Evolutionary conservation across 139 green algal species (phyloP), one percentile per base, ranked within the genome.

Genomic region (Trebouxia sp.): DNA sequence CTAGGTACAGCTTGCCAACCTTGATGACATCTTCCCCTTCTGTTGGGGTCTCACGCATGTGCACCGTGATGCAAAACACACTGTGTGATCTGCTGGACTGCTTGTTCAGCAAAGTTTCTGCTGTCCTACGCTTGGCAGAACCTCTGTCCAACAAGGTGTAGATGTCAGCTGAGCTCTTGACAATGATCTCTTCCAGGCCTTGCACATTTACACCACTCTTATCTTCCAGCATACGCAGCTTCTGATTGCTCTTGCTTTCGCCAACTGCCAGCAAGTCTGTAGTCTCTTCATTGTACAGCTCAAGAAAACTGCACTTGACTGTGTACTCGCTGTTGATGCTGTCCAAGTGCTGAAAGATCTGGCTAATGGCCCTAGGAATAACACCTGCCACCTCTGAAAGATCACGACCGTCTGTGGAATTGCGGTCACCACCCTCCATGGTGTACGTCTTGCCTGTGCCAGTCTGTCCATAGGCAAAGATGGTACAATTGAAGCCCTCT

Each of bases 251-350:
- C 24, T 51, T 65, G 42, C 28, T 38, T 22, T 83, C 76, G 1
- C 88, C 88, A 41, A 89, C 66, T 1, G 86, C 90, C 82, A 99
- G 88, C 78, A 99, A 85, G 82, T 99, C 97, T 5, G 95, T 99
- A 26, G 98, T 92, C 88, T 99, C 96, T 86, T 99, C 97, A 85
- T 99, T 99, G 92, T 99, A 99, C 51, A 99, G 90, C 93, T 99
- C 97, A 80, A 99, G 83, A 85, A 97, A 99, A 42, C 82, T 92
- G 78, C 92, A 91, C 76, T 92, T 92, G 51, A 94, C 89, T n/a
- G 85, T 91, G 66, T 87, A 92, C 69, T 94, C 90, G 30, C 39
- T 78, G 75, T 77, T 76, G 1, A 83, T 83, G 53, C 62, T 55
- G 70, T 98, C 92, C 38, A 99, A 91, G 17, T 90, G 84, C 56